Evolutionary conservation across 139 green algal genomes (phyloP), one percentile per base, ranked within the genome.

Genomic region (Volvox africanus): DNA sequence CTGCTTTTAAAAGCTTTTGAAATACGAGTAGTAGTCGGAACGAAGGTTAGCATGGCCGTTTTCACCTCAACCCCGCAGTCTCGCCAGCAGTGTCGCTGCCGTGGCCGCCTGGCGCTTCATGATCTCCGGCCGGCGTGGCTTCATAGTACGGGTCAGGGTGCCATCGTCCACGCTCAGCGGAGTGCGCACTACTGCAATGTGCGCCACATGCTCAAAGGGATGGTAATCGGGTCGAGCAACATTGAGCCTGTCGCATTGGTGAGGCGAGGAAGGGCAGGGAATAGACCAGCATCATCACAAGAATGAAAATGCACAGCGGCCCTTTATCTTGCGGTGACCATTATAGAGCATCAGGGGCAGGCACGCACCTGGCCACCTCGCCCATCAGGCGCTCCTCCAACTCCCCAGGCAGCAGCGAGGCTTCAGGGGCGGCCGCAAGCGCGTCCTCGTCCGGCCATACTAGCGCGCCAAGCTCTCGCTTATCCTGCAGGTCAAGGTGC

Each of bases 61-160:
- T 5, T 55, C 65, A 44, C 32, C 32, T 90, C 78, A 95, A 30
- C 93, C 96, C 22, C 96, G 90, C 78, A 98, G 94, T 68, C 85
- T 85, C 9, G 19, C 32, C 87, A 95, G 50, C 35, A 98, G 94
- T 17, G 65, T 12, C 5, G 86, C 84, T 2, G 96, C 92, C 77
- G 96, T 67, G 20, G 82, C 12, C 0, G 62, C 55, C 61, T 98
- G 97, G 67, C 92, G 88, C 75, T 94, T 35, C 61, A 93, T 78
- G 35, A 99, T 97, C 22, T 93, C 94, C 1, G 92, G 68, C 26
- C 97, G 89, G 50, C 95, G 87, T 13, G 95, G 95, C 94, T 99
- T 99, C 94, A 99, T 96, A n/a, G 97, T 99, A 62, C 95, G 93
- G 0, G 98, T 99, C 30, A 99, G 95, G 1, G 97, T 98, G 81